These are phyloP conservation scores for Aspergillus candidus DNA, from an alignment of 2,329 filamentous ascomycete species.

Conservation along the genomic window DNA sequence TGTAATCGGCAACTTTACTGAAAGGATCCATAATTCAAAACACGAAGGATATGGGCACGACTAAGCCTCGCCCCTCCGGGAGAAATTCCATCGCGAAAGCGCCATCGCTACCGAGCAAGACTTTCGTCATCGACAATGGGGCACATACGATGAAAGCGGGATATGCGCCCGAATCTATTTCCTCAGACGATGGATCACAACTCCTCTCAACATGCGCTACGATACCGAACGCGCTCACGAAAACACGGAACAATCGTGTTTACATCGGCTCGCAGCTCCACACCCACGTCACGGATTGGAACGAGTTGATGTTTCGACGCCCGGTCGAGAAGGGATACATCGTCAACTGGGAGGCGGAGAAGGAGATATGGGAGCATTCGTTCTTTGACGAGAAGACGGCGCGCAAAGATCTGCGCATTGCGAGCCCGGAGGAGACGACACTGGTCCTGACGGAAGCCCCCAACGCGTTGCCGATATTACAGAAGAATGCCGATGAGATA, in stretches of 20 bases:
- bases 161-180: constrained; percentile 48
- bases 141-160: constrained; percentile 88
- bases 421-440: constrained; percentile 71
- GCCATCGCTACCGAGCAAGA: constrained; percentile 53
- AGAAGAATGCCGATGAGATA: constrained; percentile 90
- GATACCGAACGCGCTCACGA: constrained; percentile 84
- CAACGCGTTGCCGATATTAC: constrained; percentile 72
- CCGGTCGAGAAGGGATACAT: constrained; percentile 93
- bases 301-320: constrained; percentile 77
- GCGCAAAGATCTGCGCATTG: constrained; percentile 35
- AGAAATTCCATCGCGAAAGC: constrained; percentile 50
- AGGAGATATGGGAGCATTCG: constrained; percentile 89
- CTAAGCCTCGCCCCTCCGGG: constrained; percentile 32
- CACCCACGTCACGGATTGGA: constrained; percentile 75
- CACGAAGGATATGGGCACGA: constrained; percentile 22
- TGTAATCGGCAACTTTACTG: no score
- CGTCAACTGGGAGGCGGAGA: constrained; percentile 94
- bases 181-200: constrained; percentile 36
- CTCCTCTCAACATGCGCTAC: constrained; percentile 51
- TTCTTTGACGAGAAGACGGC: constrained; percentile 68
- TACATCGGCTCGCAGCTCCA: constrained; percentile 72
- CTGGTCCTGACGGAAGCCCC: constrained; percentile 80
- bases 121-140: constrained; percentile 89
- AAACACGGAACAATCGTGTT: constrained; percentile 69
- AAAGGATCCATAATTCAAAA: no score